Evolutionary conservation across 2,329 filamentous ascomycete species (phyloP).

Genomic region (Laburnicola sp.): DNA sequence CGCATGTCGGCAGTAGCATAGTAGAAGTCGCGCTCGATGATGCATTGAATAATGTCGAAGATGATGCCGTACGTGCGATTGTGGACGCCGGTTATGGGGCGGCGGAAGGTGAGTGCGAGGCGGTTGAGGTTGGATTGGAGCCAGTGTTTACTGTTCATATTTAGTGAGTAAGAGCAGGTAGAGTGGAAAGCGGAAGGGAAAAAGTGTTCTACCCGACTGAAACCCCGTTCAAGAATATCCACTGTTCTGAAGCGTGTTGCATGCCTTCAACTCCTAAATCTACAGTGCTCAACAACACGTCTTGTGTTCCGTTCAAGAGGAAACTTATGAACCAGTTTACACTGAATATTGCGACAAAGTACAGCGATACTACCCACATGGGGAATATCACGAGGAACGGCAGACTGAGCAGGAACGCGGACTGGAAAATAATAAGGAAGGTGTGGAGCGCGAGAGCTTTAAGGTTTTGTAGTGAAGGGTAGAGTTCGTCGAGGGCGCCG

Average conservation of each 20-base stretch:
- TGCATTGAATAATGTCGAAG: conserved; percentile 76
- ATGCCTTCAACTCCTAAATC: conserved; percentile 48
- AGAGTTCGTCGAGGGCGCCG: conserved; percentile 60
- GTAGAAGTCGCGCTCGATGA: conserved; percentile 73
- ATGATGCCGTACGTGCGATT: conserved; percentile 72
- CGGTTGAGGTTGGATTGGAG: conserved; percentile 68
- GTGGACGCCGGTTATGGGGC: conserved; percentile 72
- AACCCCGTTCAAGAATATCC: conserved; percentile 81
- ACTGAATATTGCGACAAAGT: conserved; percentile 32
- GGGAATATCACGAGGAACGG: conserved; percentile 53
- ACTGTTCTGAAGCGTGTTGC: conserved; percentile 64
- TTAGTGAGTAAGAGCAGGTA: conserved; percentile 9
- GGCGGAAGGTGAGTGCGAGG: conserved; percentile 70
- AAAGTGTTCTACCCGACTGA: conserved; percentile 57
- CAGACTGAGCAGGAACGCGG: conserved; percentile 62
- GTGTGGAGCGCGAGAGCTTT: conserved; percentile 63
- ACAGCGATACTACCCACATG: conserved; percentile 45
- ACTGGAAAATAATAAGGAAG: conserved; percentile 59
- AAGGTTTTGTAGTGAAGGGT: conserved; percentile 60
- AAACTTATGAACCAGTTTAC: conserved; percentile 37
- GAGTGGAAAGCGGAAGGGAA: neutral
- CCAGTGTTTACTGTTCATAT: conserved; percentile 25
- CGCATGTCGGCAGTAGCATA: conserved; percentile 69
- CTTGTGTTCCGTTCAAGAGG: conserved; percentile 39
- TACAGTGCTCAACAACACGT: conserved; percentile 56